Percentiles rank a stretch among this genome's conserved stretches.
phyloP scores from a whole-genome alignment of 345 rosid species.

The Pistacia vera region DNA sequence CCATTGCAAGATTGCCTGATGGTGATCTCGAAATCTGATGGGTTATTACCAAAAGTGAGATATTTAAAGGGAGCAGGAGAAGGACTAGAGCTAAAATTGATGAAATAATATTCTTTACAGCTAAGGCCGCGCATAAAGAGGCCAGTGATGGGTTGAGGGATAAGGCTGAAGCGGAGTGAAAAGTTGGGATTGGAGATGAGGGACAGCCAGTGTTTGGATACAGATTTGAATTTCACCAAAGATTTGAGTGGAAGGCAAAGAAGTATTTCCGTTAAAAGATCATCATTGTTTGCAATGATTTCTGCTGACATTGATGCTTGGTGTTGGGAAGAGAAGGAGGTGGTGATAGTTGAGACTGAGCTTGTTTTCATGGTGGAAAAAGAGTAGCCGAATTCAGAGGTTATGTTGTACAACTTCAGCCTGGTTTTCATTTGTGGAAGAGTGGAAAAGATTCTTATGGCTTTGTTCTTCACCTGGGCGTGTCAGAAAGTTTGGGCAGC shows the following conservation, averaged over 20 bases:
- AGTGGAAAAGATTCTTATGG: too few species aligned
- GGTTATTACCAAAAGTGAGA: too few species aligned
- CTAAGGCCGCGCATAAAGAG: neutral
- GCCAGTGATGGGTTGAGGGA: neutral
- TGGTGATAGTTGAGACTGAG: neutral
- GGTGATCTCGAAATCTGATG: too few species aligned
- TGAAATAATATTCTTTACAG: neutral
- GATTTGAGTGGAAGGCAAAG: conserved; percentile 29
- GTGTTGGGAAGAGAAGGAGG: neutral
- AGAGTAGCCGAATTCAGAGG: too few species aligned
- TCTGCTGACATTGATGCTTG: conserved; percentile 5
- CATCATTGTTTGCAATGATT: conserved; percentile 24
- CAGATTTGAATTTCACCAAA: conserved; percentile 29
- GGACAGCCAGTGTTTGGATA: conserved; percentile 34
- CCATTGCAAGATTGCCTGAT: too few species aligned
- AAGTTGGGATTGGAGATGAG: conserved; percentile 32
- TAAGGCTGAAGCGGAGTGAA: neutral
- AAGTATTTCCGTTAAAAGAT: conserved; percentile 33
- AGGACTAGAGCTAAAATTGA: neutral
- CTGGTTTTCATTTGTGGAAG: too few species aligned
- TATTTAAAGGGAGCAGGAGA: too few species aligned
- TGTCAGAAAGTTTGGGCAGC: too few species aligned
- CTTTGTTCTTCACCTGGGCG: too few species aligned
- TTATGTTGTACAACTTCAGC: too few species aligned
- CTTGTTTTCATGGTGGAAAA: neutral